Base-by-base conservation (phyloP, 179 eudicot species). In the Beta corolliflora region DNA sequence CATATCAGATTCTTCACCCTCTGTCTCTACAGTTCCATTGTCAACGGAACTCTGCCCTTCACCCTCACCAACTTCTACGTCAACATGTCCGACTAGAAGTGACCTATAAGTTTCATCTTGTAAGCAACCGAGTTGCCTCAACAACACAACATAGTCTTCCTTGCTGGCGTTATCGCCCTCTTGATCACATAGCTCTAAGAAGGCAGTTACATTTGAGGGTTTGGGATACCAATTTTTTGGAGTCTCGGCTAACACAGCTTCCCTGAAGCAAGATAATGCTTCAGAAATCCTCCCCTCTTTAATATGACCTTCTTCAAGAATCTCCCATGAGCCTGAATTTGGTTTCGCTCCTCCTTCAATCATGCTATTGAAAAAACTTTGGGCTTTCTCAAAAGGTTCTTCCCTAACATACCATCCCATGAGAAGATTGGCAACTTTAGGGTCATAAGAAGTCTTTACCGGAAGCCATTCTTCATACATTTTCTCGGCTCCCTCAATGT, bases 391-490 rank as follows among this genome's bases (percentile, higher is more conserved):
- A 54, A 86, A 85, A 70, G 83, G 69, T 67, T 91, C 94, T 29
- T 91, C 84, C 73, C 85, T 87, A 31, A 87, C 89, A 86, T 91
- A 92, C 82, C 85, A 87, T 31, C 91, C 81, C 87, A 94, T 83
- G 58, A 94, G 81, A 83, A 91, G 83, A 86, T 94, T 92, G 48
- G 85, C 91, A 8, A 94, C 83, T 85, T 90, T 87, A 79, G 97
- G 89, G 68, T 95, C 99, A 77, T 86, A 89, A 21, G 79, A 53
- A 52, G 86, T 59, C 86, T 87, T 90, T 71, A 88, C 85, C 5
- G 84, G 14, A 21, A 89, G 83, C 99, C 97, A 95, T 82, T 92
- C 97, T 45, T 90, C 85, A 67, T 89, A 96, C 19, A 94, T 79
- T 54, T 79, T 82, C 89, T 91, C 92, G 0, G 91, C 96, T 67